phyloP scores from a whole-genome alignment of 495 filamentous ascomycete species.

The Neurospora terricola region DNA sequence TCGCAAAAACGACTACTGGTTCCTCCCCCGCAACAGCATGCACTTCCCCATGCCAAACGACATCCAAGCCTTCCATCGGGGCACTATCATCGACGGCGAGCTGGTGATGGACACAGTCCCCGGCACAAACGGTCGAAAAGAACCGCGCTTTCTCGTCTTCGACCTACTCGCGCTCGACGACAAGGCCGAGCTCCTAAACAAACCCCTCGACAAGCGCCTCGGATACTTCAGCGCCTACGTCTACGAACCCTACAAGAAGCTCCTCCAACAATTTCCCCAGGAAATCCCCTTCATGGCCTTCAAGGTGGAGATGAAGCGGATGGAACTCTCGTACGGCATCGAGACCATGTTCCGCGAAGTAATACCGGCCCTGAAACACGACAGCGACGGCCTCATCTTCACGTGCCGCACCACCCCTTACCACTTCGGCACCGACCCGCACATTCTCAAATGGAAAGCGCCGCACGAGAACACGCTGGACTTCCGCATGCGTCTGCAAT shows the following conservation, averaged over 20 bases:
- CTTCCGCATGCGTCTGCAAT: conserved; percentile 63
- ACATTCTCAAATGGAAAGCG: conserved; percentile 97
- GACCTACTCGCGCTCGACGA: conserved; percentile 82
- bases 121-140: conserved; percentile 39
- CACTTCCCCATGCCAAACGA: conserved; percentile 70
- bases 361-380: conserved; percentile 74
- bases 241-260: conserved; percentile 64
- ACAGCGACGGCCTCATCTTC: conserved; percentile 95
- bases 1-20: conserved; percentile 94
- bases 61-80: conserved; percentile 56
- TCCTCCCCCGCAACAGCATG: conserved; percentile 48
- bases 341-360: conserved; percentile 83
- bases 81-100: conserved; percentile 87
- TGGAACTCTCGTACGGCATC: conserved; percentile 79
- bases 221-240: conserved; percentile 75
- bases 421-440: conserved; percentile 76
- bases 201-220: conserved; percentile 72
- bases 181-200: conserved; percentile 60
- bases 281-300: conserved; percentile 66
- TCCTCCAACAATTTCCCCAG: conserved; percentile 58
- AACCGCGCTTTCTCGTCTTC: conserved; percentile 82
- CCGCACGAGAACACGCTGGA: conserved; percentile 87
- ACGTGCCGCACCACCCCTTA: conserved; percentile 81
- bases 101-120: conserved; percentile 67
- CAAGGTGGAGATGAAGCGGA: conserved; percentile 71